These are phyloP conservation scores for Eremothecium cymbalariae DNA, from an alignment of 1,139 yeast genomes.

Conservation along the genomic window DNA sequence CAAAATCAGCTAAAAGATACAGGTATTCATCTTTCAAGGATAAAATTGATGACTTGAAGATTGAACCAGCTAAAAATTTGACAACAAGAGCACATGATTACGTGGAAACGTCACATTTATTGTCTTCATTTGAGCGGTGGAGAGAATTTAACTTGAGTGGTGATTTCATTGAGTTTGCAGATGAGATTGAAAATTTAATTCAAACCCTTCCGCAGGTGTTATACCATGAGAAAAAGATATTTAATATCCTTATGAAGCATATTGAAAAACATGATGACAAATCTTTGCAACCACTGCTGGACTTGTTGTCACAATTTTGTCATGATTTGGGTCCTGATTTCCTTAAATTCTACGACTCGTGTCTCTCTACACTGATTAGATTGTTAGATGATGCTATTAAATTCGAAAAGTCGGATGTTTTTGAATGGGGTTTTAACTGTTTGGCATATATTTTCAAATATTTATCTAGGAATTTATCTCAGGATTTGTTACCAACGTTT, in stretches of 20 bases:
- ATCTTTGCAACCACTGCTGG: slow-evolving; percentile 75
- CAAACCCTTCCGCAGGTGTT: slow-evolving; percentile 77
- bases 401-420: slow-evolving; percentile 43
- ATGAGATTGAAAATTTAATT: slow-evolving; percentile 45
- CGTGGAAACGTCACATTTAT: slow-evolving; percentile 69
- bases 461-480: slow-evolving; percentile 53
- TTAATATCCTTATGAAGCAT: slow-evolving; percentile 43
- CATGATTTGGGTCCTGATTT: slow-evolving; percentile 94
- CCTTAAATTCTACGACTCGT: slow-evolving; percentile 52
- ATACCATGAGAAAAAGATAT: slow-evolving; percentile 60
- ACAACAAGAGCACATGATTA: slow-evolving; percentile 59
- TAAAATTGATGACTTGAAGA: slow-evolving; percentile 72
- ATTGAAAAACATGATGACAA: slow-evolving; percentile 53
- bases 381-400: slow-evolving; percentile 42
- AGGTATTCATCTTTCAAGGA: slow-evolving; percentile 73
- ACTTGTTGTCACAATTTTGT: slow-evolving; percentile 73
- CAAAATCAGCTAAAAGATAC: slow-evolving; percentile 51
- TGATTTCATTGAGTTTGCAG: slow-evolving; percentile 56
- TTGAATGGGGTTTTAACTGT: slow-evolving; percentile 80
- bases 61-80: slow-evolving; percentile 69
- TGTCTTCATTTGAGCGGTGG: slow-evolving; percentile 80
- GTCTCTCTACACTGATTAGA: slow-evolving; percentile 45
- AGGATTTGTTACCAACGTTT: slow-evolving; percentile 63
- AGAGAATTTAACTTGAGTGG: slow-evolving; percentile 75
- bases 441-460: slow-evolving; percentile 87